phyloP scores from a whole-genome alignment of 805 yeast genomes.

The Candida hispaniensis region DNA sequence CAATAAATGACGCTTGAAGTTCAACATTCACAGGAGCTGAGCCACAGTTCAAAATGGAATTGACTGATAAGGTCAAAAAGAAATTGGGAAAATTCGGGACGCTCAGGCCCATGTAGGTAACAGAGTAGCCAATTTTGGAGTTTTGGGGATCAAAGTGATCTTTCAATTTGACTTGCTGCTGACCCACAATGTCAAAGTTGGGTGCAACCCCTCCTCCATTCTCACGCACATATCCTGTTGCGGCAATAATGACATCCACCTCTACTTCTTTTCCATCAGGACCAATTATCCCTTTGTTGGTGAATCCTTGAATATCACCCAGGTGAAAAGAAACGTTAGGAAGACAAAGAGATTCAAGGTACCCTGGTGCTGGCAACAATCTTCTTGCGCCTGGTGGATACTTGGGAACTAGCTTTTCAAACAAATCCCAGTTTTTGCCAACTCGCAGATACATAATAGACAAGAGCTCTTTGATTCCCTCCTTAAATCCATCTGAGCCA shows the following conservation, averaged over 20 bases:
- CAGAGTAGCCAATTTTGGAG: constrained; percentile 9
- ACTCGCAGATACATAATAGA: constrained; percentile 16
- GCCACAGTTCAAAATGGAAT: constrained; percentile 11
- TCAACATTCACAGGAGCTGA: constrained; percentile 13
- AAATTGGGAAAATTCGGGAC: constrained; percentile 17
- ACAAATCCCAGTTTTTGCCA: constrained; percentile 16
- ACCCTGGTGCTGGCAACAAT: constrained; percentile 18
- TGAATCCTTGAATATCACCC: constrained; percentile 17
- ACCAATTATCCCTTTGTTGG: constrained; percentile 19
- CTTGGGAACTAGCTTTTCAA: constrained; percentile 19
- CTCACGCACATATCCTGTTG: constrained; percentile 11
- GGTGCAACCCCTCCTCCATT: constrained; percentile 11
- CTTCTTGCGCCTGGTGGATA: constrained; percentile 19
- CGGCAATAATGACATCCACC: constrained; percentile 14
- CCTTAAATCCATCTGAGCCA: constrained; percentile 10
- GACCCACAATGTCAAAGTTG: constrained; percentile 8
- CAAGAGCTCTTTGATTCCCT: constrained; percentile 17
- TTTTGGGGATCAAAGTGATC: constrained; percentile 10
- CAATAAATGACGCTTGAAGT: constrained; percentile 13
- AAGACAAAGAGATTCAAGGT: constrained; percentile 17
- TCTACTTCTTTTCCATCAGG: constrained; percentile 15
- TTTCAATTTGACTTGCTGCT: constrained; percentile 5
- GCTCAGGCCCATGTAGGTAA: constrained; percentile 11
- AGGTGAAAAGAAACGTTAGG: constrained; percentile 18
- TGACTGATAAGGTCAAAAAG: constrained; percentile 16